Percentiles rank a stretch among this genome's conserved stretches.
Conservation (phyloP, 768 basidiomycete genomes). For the Ramaria sp. region DNA sequence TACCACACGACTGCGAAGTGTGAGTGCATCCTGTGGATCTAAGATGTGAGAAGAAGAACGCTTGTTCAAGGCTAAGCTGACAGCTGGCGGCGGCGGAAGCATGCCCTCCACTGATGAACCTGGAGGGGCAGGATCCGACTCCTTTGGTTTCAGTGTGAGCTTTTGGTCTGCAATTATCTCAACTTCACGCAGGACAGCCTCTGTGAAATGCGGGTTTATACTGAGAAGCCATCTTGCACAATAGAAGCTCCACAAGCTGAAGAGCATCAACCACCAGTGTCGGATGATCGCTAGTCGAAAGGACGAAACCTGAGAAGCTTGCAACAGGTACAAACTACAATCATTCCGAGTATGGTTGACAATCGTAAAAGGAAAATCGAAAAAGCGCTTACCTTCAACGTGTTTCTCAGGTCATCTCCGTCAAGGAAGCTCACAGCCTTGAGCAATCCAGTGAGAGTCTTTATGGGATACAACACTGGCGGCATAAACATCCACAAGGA, state of each 20-base stretch:
- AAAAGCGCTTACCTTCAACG: slow-evolving; percentile 55
- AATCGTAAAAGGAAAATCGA: not conserved
- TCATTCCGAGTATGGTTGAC: slow-evolving; percentile 3
- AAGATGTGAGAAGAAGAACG: slow-evolving; percentile 58
- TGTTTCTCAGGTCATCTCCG: slow-evolving; percentile 57
- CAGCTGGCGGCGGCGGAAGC: slow-evolving; percentile 31
- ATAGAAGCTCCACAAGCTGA: slow-evolving; percentile 86
- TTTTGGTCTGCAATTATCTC: slow-evolving; percentile 60
- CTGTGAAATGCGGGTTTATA: slow-evolving; percentile 86
- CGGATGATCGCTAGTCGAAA: slow-evolving; percentile 87
- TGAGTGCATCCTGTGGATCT: slow-evolving; percentile 86
- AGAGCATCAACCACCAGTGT: slow-evolving; percentile 79
- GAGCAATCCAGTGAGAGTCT: slow-evolving; percentile 77
- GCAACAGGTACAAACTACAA: slow-evolving; percentile 84
- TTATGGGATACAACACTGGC: slow-evolving; percentile 83
- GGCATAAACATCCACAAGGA: slow-evolving; percentile 97
- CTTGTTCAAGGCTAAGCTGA: slow-evolving; percentile 49
- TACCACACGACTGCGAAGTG: slow-evolving; percentile 82
- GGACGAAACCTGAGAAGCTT: slow-evolving; percentile 86
- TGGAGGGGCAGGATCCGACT: slow-evolving; percentile 18
- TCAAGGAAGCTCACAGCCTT: slow-evolving; percentile 90
- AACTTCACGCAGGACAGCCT: slow-evolving; percentile 95
- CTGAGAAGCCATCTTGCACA: slow-evolving; percentile 71
- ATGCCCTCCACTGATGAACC: slow-evolving; percentile 17
- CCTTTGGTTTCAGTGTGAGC: slow-evolving; percentile 45